These are phyloP conservation scores for Kodamaea anthophila DNA, from an alignment of 1,139 yeast species.

Conservation along the genomic window DNA sequence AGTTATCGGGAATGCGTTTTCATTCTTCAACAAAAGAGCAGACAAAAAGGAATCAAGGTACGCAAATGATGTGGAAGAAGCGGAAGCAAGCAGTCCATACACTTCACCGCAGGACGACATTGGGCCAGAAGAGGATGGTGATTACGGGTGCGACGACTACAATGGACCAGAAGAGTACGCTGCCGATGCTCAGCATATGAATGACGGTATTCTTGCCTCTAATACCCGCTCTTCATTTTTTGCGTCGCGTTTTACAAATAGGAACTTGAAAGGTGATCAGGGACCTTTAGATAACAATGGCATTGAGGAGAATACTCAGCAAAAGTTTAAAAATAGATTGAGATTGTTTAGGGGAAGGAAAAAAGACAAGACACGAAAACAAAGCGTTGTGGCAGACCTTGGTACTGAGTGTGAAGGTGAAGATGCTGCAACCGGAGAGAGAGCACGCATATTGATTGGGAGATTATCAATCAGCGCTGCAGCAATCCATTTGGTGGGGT, in stretches of 20 bases:
- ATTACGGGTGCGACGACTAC: constrained; percentile 7
- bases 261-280: constrained; percentile 1
- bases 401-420: constrained; percentile 16
- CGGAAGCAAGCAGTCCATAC: constrained; percentile 10
- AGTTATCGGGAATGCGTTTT: constrained; percentile 24
- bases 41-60: constrained; percentile 25
- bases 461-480: constrained; percentile 73
- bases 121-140: constrained; percentile 6
- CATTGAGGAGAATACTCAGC: constrained; percentile 13
- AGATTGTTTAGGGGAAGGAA: constrained; percentile 25
- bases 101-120: constrained; percentile 5
- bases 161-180: constrained; percentile 3
- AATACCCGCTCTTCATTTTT: constrained; percentile 5
- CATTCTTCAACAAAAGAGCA: constrained; percentile 17
- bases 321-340: constrained; percentile 18
- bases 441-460: constrained; percentile 61
- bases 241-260: constrained; percentile 4
- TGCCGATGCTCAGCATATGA: background rate
- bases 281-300: constrained; percentile 1
- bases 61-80: constrained; percentile 21
- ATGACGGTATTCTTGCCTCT: constrained; percentile 1
- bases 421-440: constrained; percentile 32
- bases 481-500: constrained; percentile 69
- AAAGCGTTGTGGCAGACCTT: constrained; percentile 16
- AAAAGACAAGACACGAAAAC: constrained; percentile 16